A percentile compares a stretch with the other conserved stretches of the same genome.
Conservation (phyloP, 306 rosid genomes). For the Gastrolobium villosum region DNA sequence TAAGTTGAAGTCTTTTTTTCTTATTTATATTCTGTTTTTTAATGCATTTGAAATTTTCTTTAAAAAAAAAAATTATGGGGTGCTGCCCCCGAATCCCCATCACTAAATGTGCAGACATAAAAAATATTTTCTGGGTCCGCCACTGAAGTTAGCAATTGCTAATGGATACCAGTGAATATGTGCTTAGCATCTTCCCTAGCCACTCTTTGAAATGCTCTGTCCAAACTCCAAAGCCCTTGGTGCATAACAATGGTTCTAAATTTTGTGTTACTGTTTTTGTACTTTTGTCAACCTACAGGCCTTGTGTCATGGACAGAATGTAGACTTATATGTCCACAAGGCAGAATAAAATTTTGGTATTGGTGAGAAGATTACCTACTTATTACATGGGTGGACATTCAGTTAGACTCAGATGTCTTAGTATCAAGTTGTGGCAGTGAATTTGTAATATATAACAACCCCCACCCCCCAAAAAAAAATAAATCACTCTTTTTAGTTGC, state of each 20-base stretch:
- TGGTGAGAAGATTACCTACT: neutral
- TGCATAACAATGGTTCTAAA: neutral
- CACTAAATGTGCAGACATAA: no score
- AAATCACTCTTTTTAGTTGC: constrained; percentile 4
- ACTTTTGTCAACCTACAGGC: neutral
- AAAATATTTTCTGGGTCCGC: no score
- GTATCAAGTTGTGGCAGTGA: neutral
- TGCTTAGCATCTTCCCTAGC: no score
- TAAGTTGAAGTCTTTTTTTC: no score
- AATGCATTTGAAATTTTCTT: no score
- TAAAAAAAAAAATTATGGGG: no score
- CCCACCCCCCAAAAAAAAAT: neutral
- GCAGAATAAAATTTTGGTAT: neutral
- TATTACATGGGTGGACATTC: constrained; percentile 11
- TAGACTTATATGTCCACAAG: neutral
- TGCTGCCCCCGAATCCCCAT: no score
- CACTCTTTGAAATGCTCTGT: no score
- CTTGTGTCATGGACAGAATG: neutral
- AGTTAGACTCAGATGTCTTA: neutral
- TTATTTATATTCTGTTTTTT: no score
- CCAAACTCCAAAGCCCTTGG: no score
- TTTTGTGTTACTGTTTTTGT: constrained; percentile 33
- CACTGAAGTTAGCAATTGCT: no score
- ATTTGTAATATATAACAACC: neutral
- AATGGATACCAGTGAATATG: no score